Conservation (phyloP, 176 grass and related monocot species). For the Hordeum marinum region DNA sequence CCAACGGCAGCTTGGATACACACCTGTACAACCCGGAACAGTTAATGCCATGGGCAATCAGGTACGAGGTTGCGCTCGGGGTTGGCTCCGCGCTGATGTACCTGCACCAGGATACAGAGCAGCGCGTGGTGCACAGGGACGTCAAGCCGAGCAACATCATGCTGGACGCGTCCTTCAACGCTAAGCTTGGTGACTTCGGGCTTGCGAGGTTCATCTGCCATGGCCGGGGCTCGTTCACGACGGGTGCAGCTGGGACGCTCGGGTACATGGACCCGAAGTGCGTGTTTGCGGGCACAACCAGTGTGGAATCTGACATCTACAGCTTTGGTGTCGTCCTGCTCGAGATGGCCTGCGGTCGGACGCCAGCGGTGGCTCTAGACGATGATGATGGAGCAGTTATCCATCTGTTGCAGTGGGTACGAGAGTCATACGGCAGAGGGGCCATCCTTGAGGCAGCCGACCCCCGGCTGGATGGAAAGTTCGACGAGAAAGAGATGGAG, state of each 20-base stretch:
- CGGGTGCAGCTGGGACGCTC: not conserved
- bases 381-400: not conserved
- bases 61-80: not conserved
- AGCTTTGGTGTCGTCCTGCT: not conserved
- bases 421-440: not conserved
- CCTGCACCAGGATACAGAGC: not conserved
- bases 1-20: constrained; percentile 45
- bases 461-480: not conserved
- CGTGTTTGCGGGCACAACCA: not conserved
- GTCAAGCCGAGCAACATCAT: constrained; percentile 10
- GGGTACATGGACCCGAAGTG: not conserved
- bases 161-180: not conserved
- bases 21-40: constrained; percentile 24
- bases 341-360: not conserved
- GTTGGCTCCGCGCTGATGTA: not conserved
- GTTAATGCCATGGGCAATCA: constrained; percentile 16
- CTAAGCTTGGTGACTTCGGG: constrained; percentile 21
- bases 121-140: not conserved
- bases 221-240: not conserved
- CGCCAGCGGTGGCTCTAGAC: not conserved
- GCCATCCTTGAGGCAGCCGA: not conserved
- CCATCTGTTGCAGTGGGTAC: not conserved
- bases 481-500: not conserved
- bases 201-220: not conserved
- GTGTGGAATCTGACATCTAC: not conserved